Base-by-base conservation (phyloP, 345 rosid species). In the Bruguiera parviflora region DNA sequence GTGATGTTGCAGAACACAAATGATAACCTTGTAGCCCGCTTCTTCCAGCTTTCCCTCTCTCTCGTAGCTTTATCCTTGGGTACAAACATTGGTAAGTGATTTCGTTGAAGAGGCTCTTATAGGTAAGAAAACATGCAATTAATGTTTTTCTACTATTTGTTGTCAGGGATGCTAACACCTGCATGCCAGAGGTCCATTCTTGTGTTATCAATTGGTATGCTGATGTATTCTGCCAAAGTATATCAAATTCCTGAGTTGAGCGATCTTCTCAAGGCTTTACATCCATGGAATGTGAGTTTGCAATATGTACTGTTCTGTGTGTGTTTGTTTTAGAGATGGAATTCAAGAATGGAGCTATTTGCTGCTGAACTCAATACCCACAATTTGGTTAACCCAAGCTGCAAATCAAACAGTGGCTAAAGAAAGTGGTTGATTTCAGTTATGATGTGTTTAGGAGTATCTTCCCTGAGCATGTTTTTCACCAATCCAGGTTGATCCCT, bases 1-100 rank as follows among this genome's bases (percentile, higher is more conserved):
- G 58, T 39, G 24, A 61, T 77, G 65, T 60, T 77, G 76, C 99
- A 95, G 98, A 86, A 84, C 70, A 77, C 83, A 29, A 85, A 82
- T 72, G 89, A 79, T 52, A 84, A 74, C 78, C 80, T 86, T 64
- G 83, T 90, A 58, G 75, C 81, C 28, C 78, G 90, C 66, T 82
- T 83, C 85, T 96, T 96, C 78, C 99, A 96, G 84, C 97, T 90
- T 71, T 79, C 90, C 24, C 76, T 90, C 67, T 90, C 96, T 27
- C 85, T 96, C 29, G 82, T 84, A 80, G 85, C 78, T 51, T 64
- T 82, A 49, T 79, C 87, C 53, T 71, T 90, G 78, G 91, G 85
- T 49, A 75, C 80, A 18, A 80, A 76, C 61, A 82, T 78, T 35
- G 96, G 99, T 95, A 88, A 58, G 27, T 68, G 21, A 43, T 70